These are phyloP conservation scores for Lachancea waltii DNA, from an alignment of 805 yeast species.

Conservation along the genomic window DNA sequence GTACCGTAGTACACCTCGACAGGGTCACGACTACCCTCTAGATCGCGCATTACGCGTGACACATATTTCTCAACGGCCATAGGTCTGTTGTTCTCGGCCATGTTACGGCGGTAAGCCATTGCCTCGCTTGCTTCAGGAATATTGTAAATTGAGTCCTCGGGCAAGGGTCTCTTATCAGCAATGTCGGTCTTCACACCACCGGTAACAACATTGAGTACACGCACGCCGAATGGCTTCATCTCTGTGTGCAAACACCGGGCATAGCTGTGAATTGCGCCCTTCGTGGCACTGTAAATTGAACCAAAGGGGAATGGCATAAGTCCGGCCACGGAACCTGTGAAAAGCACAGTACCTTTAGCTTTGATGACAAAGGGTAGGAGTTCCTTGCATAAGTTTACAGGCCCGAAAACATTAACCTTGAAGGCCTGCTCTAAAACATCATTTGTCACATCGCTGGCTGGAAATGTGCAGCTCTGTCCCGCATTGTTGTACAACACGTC, in stretches of 20 bases:
- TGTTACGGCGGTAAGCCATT: constrained; percentile 44
- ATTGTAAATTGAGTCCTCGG: constrained; percentile 48
- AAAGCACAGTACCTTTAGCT: constrained; percentile 62
- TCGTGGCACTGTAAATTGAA: constrained; percentile 56
- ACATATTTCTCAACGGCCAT: constrained; percentile 57
- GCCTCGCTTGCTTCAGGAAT: constrained; percentile 46
- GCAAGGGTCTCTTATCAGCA: constrained; percentile 57
- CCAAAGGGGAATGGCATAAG: constrained; percentile 64
- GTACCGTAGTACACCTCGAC: constrained; percentile 56
- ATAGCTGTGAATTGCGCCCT: constrained; percentile 72
- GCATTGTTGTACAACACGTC: constrained; percentile 71
- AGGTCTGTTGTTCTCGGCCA: constrained; percentile 57
- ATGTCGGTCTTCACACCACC: constrained; percentile 73
- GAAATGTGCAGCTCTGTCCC: constrained; percentile 65
- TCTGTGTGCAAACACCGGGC: constrained; percentile 59
- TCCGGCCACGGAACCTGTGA: constrained; percentile 71
- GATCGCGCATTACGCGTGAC: constrained; percentile 44
- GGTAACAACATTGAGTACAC: constrained; percentile 62
- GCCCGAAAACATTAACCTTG: constrained; percentile 66
- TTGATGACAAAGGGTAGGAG: constrained; percentile 49
- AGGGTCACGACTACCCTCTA: constrained; percentile 33
- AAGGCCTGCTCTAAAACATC: constrained; percentile 45
- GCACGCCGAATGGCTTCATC: constrained; percentile 63
- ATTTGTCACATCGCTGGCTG: constrained; percentile 61
- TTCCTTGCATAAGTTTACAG: constrained; percentile 56